phyloP scores from a whole-genome alignment of 2,329 filamentous ascomycete genomes.

The Fusarium pseudocircinatum region DNA sequence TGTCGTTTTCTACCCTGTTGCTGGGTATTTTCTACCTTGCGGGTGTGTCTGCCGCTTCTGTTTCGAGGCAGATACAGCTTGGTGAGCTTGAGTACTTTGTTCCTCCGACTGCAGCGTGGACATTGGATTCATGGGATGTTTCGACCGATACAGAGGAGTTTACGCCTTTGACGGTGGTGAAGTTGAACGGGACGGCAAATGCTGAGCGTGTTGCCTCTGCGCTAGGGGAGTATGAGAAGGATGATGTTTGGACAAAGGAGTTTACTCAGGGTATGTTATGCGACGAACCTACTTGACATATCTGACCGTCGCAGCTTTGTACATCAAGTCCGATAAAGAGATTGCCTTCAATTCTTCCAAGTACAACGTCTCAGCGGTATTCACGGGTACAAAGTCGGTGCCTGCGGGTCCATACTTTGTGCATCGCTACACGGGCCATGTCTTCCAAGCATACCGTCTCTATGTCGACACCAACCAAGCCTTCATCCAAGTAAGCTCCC shows the following conservation, averaged over 20 bases:
- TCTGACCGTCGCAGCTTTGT: not conserved
- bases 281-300: rapidly evolving
- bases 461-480: constrained; percentile 14
- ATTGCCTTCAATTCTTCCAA: not conserved
- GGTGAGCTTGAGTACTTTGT: constrained; percentile 19
- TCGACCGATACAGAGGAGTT: not conserved
- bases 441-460: constrained; percentile 4
- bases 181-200: not conserved
- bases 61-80: constrained; percentile 22
- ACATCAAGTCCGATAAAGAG: not conserved
- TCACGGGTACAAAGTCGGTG: not conserved
- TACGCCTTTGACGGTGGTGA: constrained; percentile 10
- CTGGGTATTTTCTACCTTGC: not conserved
- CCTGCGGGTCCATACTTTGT: constrained; percentile 16
- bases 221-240: not conserved
- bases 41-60: not conserved
- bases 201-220: not conserved
- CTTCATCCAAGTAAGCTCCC: constrained; percentile 3
- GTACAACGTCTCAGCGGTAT: not conserved
- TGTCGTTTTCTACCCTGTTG: not conserved
- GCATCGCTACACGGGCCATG: not conserved
- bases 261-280: not conserved
- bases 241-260: constrained; percentile 14
- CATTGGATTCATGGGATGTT: not conserved
- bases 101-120: constrained; percentile 9